Evolutionary conservation across 78 protist genomes (phyloP), one percentile per base, ranked within the genome.

Genomic region (Cavenderia fasciculata): DNA sequence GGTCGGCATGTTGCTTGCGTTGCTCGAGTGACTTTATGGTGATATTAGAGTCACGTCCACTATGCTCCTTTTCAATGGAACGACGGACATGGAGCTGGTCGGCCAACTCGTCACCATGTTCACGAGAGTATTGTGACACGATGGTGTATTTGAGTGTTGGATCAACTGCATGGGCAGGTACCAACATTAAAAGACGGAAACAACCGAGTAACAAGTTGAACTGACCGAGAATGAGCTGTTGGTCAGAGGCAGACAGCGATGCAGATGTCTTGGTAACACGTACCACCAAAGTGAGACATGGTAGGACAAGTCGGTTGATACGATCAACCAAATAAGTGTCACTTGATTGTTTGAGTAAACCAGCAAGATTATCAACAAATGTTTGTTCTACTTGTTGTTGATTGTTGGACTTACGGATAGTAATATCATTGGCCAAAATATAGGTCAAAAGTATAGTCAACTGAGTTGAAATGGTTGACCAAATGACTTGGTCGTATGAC

Each of bases 121-220:
- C 86, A 21, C 25, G 25, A 1, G 77, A 71, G 46, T 86, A 66
- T 29, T 74, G 61, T 27, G 71, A 52, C 3, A 47, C 29, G 6
- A 86, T 78, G n/a, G 41, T 25, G 33, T 71, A 86, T 33, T 86
- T 86, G 11, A 52, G 76, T 21, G 92, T 86, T 51, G 92, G 92
- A 44, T 86, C 92, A 31, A 86, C 74, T 66, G 92, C 54, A 43
- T 69, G 43, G 1, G 71, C 27, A 38, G 92, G 92, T 25, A 86
- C n/a, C 0, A 44, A 71, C 79, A 56, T 43, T 1, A 63, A 36
- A 3, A 86, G 44, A 54, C 90, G 72, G 73, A 82, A 82, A 18
- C 69, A 49, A 21, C 65, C 25, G 1, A 82, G 27, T 27, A 82
- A 63, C 18, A 82, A 43, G 12, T 31, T 19, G 16, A 82, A 70